A percentile compares a stretch with the other conserved stretches of the same genome.
These are phyloP conservation scores for Oligophagozyma castellii DNA, from an alignment of 1,139 yeast species.

Conservation along the genomic window DNA sequence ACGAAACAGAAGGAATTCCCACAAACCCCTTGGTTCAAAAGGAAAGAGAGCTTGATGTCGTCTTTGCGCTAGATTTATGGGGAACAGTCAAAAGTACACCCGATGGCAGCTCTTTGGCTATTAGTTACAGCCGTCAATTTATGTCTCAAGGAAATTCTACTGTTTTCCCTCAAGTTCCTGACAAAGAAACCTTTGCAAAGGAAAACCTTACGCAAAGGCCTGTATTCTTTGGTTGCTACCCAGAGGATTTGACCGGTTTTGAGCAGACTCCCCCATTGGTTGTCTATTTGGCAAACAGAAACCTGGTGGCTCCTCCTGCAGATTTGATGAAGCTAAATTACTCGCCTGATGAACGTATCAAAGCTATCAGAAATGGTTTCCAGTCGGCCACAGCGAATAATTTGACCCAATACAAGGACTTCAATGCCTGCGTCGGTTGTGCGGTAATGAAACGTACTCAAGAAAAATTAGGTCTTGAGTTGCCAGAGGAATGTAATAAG, in stretches of 20 bases:
- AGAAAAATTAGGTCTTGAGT: conserved; percentile 51
- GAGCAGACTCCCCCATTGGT: conserved; percentile 53
- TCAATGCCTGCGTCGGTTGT: conserved; percentile 76
- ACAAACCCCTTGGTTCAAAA: conserved; percentile 62
- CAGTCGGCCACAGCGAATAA: conserved; percentile 64
- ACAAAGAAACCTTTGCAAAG: conserved; percentile 44
- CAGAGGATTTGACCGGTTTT: conserved; percentile 45
- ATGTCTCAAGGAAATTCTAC: conserved; percentile 38
- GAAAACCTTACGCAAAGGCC: conserved; percentile 48
- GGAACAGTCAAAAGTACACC: conserved; percentile 61
- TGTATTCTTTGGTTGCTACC: conserved; percentile 77
- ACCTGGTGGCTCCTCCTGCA: conserved; percentile 45
- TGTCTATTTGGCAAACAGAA: conserved; percentile 72
- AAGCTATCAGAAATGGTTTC: conserved; percentile 66
- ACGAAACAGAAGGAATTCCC: conserved; percentile 70
- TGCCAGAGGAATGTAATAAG: conserved; percentile 55
- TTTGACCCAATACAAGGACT: conserved; percentile 56
- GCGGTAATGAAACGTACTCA: conserved; percentile 75
- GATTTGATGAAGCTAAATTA: conserved; percentile 60
- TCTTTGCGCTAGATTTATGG: conserved; percentile 76
- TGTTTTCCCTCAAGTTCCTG: conserved; percentile 83
- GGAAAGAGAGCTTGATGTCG: conserved; percentile 57
- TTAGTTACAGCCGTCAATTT: conserved; percentile 61
- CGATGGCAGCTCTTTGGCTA: conserved; percentile 54
- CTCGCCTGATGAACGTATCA: conserved; percentile 40